These are phyloP conservation scores for Calonectria pseudoreteaudii DNA, from an alignment of 2,329 filamentous ascomycete species.

Conservation along the genomic window DNA sequence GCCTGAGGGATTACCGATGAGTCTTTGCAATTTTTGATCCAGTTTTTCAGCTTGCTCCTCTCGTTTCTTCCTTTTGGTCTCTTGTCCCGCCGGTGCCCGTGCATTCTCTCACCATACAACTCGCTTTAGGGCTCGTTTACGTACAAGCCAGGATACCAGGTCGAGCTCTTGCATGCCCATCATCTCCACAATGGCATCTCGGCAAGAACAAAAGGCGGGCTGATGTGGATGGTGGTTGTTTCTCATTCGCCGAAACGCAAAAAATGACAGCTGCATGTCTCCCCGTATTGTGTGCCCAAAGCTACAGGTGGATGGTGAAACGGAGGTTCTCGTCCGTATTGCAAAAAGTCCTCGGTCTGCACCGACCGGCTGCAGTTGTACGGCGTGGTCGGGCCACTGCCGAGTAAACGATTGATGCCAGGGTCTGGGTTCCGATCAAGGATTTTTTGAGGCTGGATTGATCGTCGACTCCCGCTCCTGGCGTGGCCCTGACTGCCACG, in stretches of 20 bases:
- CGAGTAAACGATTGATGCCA: neutral
- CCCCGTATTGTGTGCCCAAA: neutral
- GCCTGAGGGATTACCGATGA: neutral
- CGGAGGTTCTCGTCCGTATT: neutral
- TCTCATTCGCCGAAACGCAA: neutral
- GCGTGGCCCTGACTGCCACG: neutral
- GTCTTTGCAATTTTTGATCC: neutral
- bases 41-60: neutral
- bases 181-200: neutral
- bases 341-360: neutral
- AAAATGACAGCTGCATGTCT: neutral
- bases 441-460: neutral
- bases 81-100: neutral
- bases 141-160: neutral
- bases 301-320: neutral
- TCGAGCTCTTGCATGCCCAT: neutral
- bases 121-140: neutral
- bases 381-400: slow-evolving; percentile 1
- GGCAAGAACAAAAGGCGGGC: neutral
- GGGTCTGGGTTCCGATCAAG: neutral
- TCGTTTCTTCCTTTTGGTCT: neutral
- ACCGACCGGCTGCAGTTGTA: neutral
- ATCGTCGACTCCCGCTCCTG: neutral
- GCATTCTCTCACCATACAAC: neutral
- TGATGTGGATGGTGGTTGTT: neutral